A percentile compares a stretch with the other conserved stretches of the same genome.
Conservation (phyloP, 805 yeast species). For the Isabelozyma gotoi region DNA sequence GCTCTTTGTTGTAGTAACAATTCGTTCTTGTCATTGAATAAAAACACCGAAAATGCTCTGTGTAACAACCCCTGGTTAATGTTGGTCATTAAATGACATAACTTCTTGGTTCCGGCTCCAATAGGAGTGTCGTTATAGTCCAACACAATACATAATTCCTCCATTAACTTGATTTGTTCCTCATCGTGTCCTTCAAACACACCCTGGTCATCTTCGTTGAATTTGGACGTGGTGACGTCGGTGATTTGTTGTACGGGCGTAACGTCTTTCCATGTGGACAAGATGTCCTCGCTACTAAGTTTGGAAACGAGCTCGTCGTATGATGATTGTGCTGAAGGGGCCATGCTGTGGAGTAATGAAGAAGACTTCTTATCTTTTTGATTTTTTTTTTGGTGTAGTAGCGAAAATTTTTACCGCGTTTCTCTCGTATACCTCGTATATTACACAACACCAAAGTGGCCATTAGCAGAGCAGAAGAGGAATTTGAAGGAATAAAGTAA, state of each 20-base stretch:
- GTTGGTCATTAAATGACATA: slow-evolving; percentile 85
- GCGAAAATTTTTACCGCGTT: too few relatives aligned
- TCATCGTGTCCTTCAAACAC: slow-evolving; percentile 86
- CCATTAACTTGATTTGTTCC: slow-evolving; percentile 94
- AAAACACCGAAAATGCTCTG: slow-evolving; percentile 94
- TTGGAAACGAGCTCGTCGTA: slow-evolving; percentile 57
- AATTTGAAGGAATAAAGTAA: too few relatives aligned
- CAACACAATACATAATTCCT: slow-evolving; percentile 90
- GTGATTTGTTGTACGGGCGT: slow-evolving; percentile 60
- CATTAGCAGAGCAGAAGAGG: too few relatives aligned
- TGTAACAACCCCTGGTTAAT: slow-evolving; percentile 85
- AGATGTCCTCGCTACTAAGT: slow-evolving; percentile 49
- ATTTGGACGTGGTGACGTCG: slow-evolving; percentile 51
- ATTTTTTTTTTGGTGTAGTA: too few relatives aligned
- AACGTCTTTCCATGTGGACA: slow-evolving; percentile 63
- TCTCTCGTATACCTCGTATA: too few relatives aligned
- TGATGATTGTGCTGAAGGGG: background rate
- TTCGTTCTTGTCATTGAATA: slow-evolving; percentile 75
- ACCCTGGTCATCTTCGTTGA: slow-evolving; percentile 27
- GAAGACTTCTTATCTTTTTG: too few relatives aligned
- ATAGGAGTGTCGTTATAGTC: slow-evolving; percentile 85
- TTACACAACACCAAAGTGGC: too few relatives aligned
- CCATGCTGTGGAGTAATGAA: too few relatives aligned
- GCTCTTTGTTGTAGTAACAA: slow-evolving; percentile 94
- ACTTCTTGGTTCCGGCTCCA: slow-evolving; percentile 92